phyloP scores from a whole-genome alignment of 2,329 filamentous ascomycete genomes.

The Aspergillus tanneri region DNA sequence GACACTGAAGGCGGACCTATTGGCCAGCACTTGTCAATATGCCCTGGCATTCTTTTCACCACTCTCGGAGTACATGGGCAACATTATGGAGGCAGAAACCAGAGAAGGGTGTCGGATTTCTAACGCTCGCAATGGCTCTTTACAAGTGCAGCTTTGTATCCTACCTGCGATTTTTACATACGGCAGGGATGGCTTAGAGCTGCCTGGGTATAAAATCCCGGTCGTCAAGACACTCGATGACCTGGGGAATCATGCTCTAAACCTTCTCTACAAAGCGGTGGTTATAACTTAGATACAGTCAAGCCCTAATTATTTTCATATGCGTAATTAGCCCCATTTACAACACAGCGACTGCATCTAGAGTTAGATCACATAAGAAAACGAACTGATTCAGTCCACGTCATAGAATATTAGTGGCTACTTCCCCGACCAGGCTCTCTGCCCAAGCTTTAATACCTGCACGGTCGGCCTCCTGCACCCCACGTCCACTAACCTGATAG shows the following conservation, averaged over 20 bases:
- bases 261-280: conserved; percentile 1
- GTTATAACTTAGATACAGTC: background rate
- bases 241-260: background rate
- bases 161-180: conserved; percentile 1
- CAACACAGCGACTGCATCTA: too few relatives aligned
- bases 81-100: conserved; percentile 1
- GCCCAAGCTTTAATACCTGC: background rate
- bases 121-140: background rate
- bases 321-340: too few relatives aligned
- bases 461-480: conserved; percentile 1
- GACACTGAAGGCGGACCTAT: background rate
- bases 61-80: background rate
- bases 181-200: background rate
- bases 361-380: too few relatives aligned
- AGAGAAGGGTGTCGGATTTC: background rate
- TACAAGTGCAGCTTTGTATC: conserved; percentile 2
- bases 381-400: too few relatives aligned
- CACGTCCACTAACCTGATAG: conserved; percentile 1
- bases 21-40: background rate
- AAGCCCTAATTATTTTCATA: background rate
- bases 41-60: background rate
- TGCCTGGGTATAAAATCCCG: background rate
- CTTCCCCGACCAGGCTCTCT: too few relatives aligned
- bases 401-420: too few relatives aligned
- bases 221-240: background rate